Conservation (phyloP, 495 filamentous ascomycete species). For the Neurospora sp. region DNA sequence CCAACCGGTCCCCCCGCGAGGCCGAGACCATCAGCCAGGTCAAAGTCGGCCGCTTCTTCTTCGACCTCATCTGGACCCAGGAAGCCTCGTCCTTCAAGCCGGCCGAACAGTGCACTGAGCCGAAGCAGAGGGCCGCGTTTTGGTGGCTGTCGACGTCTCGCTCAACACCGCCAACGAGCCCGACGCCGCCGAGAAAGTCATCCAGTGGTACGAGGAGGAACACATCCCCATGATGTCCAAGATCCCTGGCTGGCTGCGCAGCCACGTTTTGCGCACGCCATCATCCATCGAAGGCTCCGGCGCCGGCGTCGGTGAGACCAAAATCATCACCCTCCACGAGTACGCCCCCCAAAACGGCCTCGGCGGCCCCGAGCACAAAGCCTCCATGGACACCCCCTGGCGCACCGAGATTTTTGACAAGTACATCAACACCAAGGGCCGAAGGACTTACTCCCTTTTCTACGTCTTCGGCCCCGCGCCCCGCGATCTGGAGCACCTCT, state of each 20-base stretch:
- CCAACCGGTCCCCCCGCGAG: conserved; percentile 61
- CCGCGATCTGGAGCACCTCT: conserved; percentile 47
- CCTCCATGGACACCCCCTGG: conserved; percentile 49
- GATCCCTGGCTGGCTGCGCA: conserved; percentile 67
- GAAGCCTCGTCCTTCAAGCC: conserved; percentile 43
- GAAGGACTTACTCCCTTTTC: conserved; percentile 57
- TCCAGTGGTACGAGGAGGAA: conserved; percentile 62
- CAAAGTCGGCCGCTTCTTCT: conserved; percentile 57
- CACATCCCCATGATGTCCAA: conserved; percentile 61
- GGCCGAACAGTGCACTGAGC: conserved; percentile 49
- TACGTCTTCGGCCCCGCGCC: conserved; percentile 70
- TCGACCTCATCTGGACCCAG: conserved; percentile 48
- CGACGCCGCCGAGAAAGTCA: conserved; percentile 43
- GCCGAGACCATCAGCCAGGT: conserved; percentile 68
- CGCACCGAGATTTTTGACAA: conserved; percentile 42
- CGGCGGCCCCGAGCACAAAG: conserved; percentile 50
- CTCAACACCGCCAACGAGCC: conserved; percentile 41
- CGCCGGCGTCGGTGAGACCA: conserved; percentile 34
- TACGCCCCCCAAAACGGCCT: conserved; percentile 56
- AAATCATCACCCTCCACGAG: conserved; percentile 58
- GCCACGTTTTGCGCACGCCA: conserved; percentile 49
- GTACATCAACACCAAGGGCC: conserved; percentile 43
- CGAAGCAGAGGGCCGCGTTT: conserved; percentile 49
- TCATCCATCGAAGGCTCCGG: conserved; percentile 28
- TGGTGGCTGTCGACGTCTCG: conserved; percentile 51